Conservation (phyloP, 257 asterid genomes). For the Capsicum chinense region DNA sequence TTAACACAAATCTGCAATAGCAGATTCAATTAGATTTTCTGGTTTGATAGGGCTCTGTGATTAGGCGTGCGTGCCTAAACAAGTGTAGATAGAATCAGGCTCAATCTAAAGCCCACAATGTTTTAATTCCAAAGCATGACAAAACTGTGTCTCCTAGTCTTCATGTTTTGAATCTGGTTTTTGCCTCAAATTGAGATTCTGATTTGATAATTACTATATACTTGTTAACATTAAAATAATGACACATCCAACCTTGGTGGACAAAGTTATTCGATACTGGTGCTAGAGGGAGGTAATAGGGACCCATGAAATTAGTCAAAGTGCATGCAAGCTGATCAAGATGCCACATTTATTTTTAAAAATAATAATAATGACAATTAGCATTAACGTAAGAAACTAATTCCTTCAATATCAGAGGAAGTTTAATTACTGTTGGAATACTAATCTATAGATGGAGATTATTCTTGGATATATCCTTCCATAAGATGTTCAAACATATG, state of each 20-base stretch:
- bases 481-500: background rate
- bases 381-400: background rate
- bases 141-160: background rate
- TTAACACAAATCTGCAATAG: background rate
- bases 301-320: background rate
- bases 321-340: background rate
- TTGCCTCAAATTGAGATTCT: background rate
- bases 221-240: background rate
- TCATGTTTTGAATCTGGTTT: background rate
- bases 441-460: background rate
- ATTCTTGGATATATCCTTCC: background rate
- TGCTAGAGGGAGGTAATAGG: background rate
- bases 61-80: background rate
- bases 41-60: background rate
- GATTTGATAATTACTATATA: background rate
- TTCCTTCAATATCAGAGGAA: background rate
- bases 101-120: background rate
- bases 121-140: background rate
- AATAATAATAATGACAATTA: background rate
- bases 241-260: background rate
- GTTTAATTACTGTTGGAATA: background rate
- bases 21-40: background rate
- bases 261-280: background rate
- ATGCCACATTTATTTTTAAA: background rate
- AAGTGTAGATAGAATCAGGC: background rate